Conservation (phyloP, 768 basidiomycete genomes). For the Cyathus striatus region DNA sequence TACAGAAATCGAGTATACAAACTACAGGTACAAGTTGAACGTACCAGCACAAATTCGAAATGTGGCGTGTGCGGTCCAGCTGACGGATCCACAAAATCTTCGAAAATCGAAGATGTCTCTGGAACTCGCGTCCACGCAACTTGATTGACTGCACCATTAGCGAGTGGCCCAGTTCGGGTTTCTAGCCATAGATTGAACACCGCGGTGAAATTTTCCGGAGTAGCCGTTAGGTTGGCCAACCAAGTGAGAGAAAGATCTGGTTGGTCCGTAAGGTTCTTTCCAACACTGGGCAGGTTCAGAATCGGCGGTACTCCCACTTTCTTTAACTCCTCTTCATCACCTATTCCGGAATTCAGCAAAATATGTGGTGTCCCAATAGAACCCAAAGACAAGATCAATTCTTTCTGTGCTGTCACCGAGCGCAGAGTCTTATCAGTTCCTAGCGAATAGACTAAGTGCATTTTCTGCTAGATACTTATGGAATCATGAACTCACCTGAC, state of each 20-base stretch:
- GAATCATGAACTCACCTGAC: background rate
- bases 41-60: conserved; percentile 28
- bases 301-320: conserved; percentile 9
- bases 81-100: conserved; percentile 8
- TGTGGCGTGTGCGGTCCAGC: conserved; percentile 5
- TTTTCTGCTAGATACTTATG: background rate
- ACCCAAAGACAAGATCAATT: conserved; percentile 27
- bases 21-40: conserved; percentile 1
- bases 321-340: conserved; percentile 10
- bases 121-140: conserved; percentile 7
- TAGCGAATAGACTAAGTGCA: background rate
- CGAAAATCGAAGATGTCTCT: conserved; percentile 4
- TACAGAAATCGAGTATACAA: background rate
- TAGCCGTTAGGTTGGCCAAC: background rate
- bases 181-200: background rate
- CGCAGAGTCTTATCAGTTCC: background rate
- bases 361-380: conserved; percentile 20
- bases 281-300: conserved; percentile 16
- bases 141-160: background rate
- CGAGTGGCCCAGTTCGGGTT: background rate
- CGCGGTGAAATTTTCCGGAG: background rate
- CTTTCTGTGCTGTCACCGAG: conserved; percentile 13
- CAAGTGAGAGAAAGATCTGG: conserved; percentile 9
- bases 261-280: conserved; percentile 17
- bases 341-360: conserved; percentile 21